Evolutionary conservation across 2,329 filamentous ascomycete species (phyloP).

Genomic region (Xylaria sp.): DNA sequence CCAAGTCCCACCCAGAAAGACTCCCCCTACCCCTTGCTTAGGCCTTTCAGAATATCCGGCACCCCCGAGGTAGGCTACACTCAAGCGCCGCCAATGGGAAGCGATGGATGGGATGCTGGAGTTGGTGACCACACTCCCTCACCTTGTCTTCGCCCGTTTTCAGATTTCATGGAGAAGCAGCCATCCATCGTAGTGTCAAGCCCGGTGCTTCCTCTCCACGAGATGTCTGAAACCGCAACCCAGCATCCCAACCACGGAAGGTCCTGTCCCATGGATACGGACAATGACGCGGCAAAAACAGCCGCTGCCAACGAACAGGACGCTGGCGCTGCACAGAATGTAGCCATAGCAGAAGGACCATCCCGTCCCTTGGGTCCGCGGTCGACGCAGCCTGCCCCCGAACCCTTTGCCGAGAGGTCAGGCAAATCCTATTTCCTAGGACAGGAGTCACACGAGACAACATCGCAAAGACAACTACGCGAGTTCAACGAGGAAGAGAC

Average conservation of each 20-base stretch:
- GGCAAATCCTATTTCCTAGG: constrained; percentile 11
- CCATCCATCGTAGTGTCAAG: neutral
- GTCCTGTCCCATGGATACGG: too few relatives aligned
- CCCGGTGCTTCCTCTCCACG: neutral
- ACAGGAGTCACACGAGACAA: neutral
- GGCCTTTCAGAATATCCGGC: neutral
- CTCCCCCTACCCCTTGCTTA: neutral
- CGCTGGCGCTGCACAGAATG: neutral
- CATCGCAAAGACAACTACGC: neutral
- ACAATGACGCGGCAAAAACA: too few relatives aligned
- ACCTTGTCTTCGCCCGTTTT: neutral
- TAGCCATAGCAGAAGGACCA: neutral
- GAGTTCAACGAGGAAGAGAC: constrained; percentile 2
- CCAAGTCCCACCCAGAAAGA: neutral
- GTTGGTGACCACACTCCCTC: neutral
- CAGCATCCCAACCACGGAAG: neutral
- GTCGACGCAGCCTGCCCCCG: neutral
- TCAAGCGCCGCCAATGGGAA: neutral
- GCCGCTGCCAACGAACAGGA: too few relatives aligned
- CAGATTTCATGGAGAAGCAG: neutral
- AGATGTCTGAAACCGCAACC: neutral
- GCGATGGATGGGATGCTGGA: neutral
- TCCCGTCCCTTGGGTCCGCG: neutral
- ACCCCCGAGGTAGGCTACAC: neutral
- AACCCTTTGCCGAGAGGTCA: neutral